Percentiles rank a stretch among this genome's conserved stretches.
Evolutionary conservation across 2,329 filamentous ascomycete species (phyloP).

Genomic region (Fusarium sp.): DNA sequence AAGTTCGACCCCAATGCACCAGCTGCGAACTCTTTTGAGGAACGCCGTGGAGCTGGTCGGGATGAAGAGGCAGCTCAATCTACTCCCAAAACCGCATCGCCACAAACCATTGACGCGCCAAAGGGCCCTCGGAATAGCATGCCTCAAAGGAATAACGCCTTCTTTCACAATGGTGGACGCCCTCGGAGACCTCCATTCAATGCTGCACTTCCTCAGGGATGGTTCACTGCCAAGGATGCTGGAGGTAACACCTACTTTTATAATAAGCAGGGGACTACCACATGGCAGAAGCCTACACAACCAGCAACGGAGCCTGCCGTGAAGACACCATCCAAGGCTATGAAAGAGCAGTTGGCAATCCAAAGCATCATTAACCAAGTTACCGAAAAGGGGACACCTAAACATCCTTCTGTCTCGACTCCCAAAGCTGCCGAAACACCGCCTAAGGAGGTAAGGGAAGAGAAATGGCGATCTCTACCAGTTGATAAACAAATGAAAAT

Average conservation of each 20-base stretch:
- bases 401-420: constrained; percentile 71
- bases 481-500: constrained; percentile 94
- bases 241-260: constrained; percentile 89
- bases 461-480: constrained; percentile 79
- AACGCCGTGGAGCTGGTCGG: constrained; percentile 69
- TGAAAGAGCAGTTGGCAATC: constrained; percentile 78
- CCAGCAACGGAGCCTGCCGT: constrained; percentile 75
- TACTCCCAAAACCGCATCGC: constrained; percentile 59
- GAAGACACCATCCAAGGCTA: constrained; percentile 75
- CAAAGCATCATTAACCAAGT: constrained; percentile 90
- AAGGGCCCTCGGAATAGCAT: constrained; percentile 73
- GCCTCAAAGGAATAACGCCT: constrained; percentile 67
- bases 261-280: constrained; percentile 80
- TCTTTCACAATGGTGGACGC: constrained; percentile 63
- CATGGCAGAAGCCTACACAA: constrained; percentile 83
- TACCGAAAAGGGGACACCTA: constrained; percentile 74
- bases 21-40: constrained; percentile 70
- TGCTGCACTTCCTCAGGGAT: constrained; percentile 81
- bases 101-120: constrained; percentile 66
- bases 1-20: constrained; percentile 81
- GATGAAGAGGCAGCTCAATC: constrained; percentile 58
- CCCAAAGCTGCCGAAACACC: constrained; percentile 72
- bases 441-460: constrained; percentile 71
- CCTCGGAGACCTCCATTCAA: constrained; percentile 70
- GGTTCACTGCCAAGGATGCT: constrained; percentile 82